A percentile compares a stretch with the other conserved stretches of the same genome.
phyloP scores from a whole-genome alignment of 768 basidiomycete species.

The Termitomyces eurrhizus region DNA sequence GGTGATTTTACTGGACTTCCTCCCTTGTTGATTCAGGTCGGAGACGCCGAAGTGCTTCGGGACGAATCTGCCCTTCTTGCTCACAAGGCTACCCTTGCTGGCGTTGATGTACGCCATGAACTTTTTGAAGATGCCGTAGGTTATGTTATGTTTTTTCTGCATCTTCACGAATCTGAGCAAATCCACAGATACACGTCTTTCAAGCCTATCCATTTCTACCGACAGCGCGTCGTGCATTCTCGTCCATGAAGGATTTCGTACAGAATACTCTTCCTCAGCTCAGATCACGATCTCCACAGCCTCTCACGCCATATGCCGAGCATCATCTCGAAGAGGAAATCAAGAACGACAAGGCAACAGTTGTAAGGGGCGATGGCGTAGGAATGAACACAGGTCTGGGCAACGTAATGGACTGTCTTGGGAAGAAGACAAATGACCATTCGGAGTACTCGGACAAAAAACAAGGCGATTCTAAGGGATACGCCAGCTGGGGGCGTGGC shows the following conservation, averaged over 20 bases:
- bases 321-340: constrained; percentile 66
- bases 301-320: constrained; percentile 53
- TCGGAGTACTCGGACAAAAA: constrained; percentile 13
- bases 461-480: constrained; percentile 7
- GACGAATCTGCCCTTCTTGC: constrained; percentile 91
- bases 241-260: constrained; percentile 69
- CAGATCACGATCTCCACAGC: constrained; percentile 46
- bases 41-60: constrained; percentile 92
- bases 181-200: constrained; percentile 78
- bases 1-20: constrained; percentile 85
- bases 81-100: constrained; percentile 86
- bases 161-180: constrained; percentile 4
- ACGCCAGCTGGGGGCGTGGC: constrained; percentile 17
- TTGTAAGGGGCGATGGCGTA: constrained; percentile 74
- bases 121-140: constrained; percentile 87
- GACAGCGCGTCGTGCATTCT: constrained; percentile 59
- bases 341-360: constrained; percentile 56
- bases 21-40: constrained; percentile 86
- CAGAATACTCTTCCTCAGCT: constrained; percentile 51
- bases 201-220: constrained; percentile 82
- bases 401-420: constrained; percentile 36
- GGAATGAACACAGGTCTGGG: constrained; percentile 41
- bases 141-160: constrained; percentile 7
- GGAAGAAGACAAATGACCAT: constrained; percentile 13
- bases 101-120: constrained; percentile 85